A percentile compares a stretch with the other conserved stretches of the same genome.
These are phyloP conservation scores for Tagetes patula DNA, from an alignment of 129 eudicot genomes.

Conservation along the genomic window DNA sequence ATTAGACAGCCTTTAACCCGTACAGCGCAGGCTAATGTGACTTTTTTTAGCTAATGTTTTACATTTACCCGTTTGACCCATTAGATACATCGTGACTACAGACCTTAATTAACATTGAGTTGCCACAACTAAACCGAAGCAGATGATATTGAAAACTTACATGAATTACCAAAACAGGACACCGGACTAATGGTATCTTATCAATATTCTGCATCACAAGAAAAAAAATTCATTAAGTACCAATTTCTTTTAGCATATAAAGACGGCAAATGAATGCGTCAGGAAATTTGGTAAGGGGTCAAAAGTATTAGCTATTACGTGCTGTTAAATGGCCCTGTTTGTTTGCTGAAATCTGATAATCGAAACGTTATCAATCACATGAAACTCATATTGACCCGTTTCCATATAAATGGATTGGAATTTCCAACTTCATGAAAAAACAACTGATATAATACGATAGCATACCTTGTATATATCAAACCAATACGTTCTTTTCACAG, in stretches of 20 bases:
- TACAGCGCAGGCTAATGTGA: neutral
- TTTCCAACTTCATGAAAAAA: neutral
- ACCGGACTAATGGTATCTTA: slow-evolving; percentile 67
- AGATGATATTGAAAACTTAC: slow-evolving; percentile 46
- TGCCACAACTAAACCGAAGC: neutral
- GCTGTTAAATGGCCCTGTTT: neutral
- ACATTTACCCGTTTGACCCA: neutral
- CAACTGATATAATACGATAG: neutral
- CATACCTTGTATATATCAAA: slow-evolving; percentile 92
- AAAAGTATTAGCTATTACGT: neutral
- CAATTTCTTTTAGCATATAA: neutral
- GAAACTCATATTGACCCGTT: neutral
- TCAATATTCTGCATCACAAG: slow-evolving; percentile 73
- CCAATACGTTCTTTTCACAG: slow-evolving; percentile 94
- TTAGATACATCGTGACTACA: neutral
- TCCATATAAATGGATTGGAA: neutral
- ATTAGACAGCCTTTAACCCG: neutral
- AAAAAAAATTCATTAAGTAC: slow-evolving; percentile 11
- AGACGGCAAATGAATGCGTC: neutral
- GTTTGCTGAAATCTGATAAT: neutral
- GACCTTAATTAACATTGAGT: neutral
- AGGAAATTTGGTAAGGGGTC: neutral
- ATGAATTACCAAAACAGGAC: slow-evolving; percentile 90
- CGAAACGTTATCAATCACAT: neutral
- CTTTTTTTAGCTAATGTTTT: neutral